Conservation (phyloP, 495 filamentous ascomycete genomes). For the Lasiosphaeris hirsuta region DNA sequence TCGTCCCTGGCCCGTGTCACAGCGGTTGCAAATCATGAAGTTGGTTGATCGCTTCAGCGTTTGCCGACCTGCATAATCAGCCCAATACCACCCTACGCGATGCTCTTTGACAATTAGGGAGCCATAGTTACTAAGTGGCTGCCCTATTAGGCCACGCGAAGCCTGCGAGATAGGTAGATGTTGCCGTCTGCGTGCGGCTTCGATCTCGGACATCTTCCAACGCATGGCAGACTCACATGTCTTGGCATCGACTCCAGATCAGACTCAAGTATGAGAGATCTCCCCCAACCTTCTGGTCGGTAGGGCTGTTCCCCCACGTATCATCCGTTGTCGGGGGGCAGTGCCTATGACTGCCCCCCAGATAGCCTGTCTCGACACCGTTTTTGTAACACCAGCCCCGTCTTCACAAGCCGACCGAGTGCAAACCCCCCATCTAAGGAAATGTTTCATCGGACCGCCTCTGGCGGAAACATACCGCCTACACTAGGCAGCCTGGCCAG, state of each 20-base stretch:
- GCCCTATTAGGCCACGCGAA: too few relatives aligned
- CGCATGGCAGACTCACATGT: not conserved
- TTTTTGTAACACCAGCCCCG: not conserved
- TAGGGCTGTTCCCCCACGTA: constrained; percentile 6
- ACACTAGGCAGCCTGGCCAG: not conserved
- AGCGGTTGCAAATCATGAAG: too few relatives aligned
- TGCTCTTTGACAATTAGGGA: too few relatives aligned
- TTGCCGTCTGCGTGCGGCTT: not conserved
- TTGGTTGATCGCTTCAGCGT: too few relatives aligned
- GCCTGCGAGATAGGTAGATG: too few relatives aligned
- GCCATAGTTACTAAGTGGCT: too few relatives aligned
- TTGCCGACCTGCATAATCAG: too few relatives aligned
- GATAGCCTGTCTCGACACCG: not conserved
- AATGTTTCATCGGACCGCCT: too few relatives aligned
- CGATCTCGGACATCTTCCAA: not conserved
- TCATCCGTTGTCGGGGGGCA: not conserved
- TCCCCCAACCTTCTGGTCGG: not conserved
- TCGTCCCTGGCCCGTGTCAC: too few relatives aligned
- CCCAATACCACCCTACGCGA: too few relatives aligned
- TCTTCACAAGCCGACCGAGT: too few relatives aligned
- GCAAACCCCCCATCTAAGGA: too few relatives aligned
- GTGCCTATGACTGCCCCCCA: not conserved
- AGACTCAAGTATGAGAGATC: not conserved
- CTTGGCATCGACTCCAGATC: constrained; percentile 9
- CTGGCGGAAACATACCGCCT: not conserved